Evolutionary conservation across 1,139 yeast genomes (phyloP).

Genomic region (Entelexis sorbosivorans): DNA sequence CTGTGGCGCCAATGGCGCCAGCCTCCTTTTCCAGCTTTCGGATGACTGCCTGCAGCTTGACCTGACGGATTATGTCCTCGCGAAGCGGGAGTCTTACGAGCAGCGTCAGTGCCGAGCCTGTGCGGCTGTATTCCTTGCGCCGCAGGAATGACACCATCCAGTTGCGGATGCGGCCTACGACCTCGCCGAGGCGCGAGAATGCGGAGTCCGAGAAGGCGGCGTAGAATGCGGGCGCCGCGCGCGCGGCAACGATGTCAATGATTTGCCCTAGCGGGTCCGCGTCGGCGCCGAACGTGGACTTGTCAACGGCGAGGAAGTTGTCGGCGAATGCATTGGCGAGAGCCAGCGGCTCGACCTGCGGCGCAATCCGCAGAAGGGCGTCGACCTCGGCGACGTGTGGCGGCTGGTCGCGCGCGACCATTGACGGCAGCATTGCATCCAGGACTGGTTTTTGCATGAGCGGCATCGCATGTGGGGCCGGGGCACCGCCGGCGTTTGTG

Average conservation of each 20-base stretch:
- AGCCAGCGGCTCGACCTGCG: neutral
- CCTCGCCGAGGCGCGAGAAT: neutral
- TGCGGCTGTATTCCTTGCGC: constrained; percentile 4
- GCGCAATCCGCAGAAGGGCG: neutral
- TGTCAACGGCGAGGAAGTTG: constrained; percentile 16
- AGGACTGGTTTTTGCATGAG: neutral
- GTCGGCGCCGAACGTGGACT: constrained; percentile 21
- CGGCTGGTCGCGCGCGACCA: neutral
- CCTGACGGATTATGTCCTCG: constrained; percentile 11
- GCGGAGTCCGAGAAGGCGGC: neutral
- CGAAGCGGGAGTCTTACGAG: constrained; percentile 11
- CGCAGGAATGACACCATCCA: constrained; percentile 25
- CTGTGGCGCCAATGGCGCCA: neutral
- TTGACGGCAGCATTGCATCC: constrained; percentile 1
- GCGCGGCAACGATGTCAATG: constrained; percentile 22
- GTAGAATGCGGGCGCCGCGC: constrained; percentile 24
- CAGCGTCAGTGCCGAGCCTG: constrained; percentile 13
- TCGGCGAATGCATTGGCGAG: constrained; percentile 12
- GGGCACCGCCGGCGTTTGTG: neutral
- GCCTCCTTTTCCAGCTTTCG: constrained; percentile 2
- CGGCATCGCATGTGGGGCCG: neutral
- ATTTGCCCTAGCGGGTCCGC: constrained; percentile 26
- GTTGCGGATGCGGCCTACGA: constrained; percentile 25
- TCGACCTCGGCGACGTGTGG: constrained; percentile 3
- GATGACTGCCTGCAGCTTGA: constrained; percentile 15